These are phyloP conservation scores for Juglanconis sp. DNA, from an alignment of 2,329 filamentous ascomycete species.

Conservation along the genomic window DNA sequence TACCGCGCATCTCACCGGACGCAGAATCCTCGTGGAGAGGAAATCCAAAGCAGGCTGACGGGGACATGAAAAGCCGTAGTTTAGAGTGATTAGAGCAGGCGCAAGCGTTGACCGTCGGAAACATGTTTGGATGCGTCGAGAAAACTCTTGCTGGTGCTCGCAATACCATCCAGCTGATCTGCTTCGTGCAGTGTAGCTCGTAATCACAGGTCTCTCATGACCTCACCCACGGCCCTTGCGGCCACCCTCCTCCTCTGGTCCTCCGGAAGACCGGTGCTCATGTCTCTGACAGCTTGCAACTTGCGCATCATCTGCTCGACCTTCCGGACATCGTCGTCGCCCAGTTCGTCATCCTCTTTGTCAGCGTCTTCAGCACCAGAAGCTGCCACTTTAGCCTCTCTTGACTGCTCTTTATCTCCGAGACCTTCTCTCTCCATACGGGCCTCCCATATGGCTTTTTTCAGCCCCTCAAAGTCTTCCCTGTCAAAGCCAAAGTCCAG, in stretches of 20 bases:
- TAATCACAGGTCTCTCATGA: conserved; percentile 57
- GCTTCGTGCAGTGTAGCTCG: background rate
- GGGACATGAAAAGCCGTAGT: too few relatives aligned
- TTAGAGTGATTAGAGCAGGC: too few relatives aligned
- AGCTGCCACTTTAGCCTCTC: background rate
- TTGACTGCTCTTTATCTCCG: conserved; percentile 7
- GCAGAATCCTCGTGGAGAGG: too few relatives aligned
- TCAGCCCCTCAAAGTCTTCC: conserved; percentile 51
- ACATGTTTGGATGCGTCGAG: too few relatives aligned
- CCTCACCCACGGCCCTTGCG: conserved; percentile 58
- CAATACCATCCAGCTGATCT: background rate
- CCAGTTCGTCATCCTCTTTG: conserved; percentile 34
- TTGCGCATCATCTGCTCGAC: conserved; percentile 63
- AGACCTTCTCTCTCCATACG: conserved; percentile 27
- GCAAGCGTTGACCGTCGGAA: too few relatives aligned
- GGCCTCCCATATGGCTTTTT: conserved; percentile 48
- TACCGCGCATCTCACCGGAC: too few relatives aligned
- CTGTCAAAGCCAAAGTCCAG: conserved; percentile 52
- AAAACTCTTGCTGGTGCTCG: too few relatives aligned
- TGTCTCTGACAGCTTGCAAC: conserved; percentile 58
- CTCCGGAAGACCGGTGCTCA: conserved; percentile 56
- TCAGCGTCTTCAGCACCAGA: conserved; percentile 20
- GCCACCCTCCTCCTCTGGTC: conserved; percentile 60
- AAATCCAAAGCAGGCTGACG: too few relatives aligned
- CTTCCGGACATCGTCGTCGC: conserved; percentile 53